These are phyloP conservation scores for Citrus cavaleriei DNA, from an alignment of 345 rosid genomes.

Conservation along the genomic window DNA sequence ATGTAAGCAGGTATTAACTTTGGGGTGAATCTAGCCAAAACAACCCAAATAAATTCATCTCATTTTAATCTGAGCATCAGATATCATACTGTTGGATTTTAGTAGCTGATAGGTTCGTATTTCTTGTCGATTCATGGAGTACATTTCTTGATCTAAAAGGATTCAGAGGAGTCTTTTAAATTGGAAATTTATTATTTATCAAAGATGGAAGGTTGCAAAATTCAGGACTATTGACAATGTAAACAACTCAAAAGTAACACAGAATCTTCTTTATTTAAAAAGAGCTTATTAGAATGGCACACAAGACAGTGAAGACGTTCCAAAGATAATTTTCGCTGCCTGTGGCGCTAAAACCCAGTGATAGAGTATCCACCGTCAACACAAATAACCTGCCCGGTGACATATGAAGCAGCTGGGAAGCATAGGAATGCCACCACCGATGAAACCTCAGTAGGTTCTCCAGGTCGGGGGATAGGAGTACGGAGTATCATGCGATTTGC, in stretches of 20 bases:
- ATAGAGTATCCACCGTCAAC: conserved; percentile 21
- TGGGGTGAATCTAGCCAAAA: too few relatives aligned
- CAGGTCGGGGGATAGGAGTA: conserved; percentile 26
- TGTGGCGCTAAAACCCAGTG: neutral
- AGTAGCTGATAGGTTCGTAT: too few relatives aligned
- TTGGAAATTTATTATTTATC: neutral
- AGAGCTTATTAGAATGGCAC: neutral
- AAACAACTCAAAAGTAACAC: too few relatives aligned
- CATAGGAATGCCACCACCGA: conserved; percentile 44
- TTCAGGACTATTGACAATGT: neutral
- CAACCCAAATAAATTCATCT: neutral
- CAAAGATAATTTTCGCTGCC: neutral
- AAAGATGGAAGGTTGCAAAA: neutral
- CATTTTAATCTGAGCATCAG: neutral
- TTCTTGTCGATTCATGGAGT: neutral
- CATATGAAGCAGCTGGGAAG: conserved; percentile 48
- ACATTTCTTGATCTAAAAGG: neutral
- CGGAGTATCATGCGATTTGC: neutral
- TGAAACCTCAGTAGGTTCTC: neutral
- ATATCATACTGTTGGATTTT: neutral
- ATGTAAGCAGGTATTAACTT: too few relatives aligned
- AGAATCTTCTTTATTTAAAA: too few relatives aligned
- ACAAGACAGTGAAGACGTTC: neutral
- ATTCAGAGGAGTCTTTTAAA: neutral
- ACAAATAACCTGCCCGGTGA: conserved; percentile 40